Evolutionary conservation across 352 stramenopile species (phyloP), one percentile per base, ranked within the genome.

Genomic region (Pythium chondricola): DNA sequence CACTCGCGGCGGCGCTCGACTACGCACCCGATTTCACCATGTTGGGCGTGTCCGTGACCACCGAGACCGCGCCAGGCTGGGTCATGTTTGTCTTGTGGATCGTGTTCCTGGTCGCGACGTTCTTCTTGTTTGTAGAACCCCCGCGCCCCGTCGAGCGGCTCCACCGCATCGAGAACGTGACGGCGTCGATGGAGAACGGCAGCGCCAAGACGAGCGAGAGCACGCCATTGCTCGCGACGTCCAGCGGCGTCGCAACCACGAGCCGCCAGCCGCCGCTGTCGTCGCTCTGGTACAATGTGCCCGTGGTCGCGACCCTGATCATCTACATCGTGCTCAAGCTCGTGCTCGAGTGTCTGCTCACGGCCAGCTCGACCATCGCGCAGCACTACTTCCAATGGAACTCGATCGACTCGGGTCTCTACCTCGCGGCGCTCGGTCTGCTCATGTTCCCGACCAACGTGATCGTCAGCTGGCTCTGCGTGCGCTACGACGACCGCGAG

Each of bases 291-390:
- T 47, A 57, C 25, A 93, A 93, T 48, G 69, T 90, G 3, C 81
- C 81, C 0, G 81, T 93, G 9, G 72, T 93, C 27, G 74, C 67
- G 16, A 81, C 78, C 42, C 72, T 93, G 17, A 58, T 85, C 35
- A 85, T 97, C 43, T 95, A 97, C 55, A 85, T 96, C 58, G 68
- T 97, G 48, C 74, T 97, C 33, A 97, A 97, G 69, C 65, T 94
- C 45, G 80, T 96, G 35, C 63, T 95, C 26, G 91, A 97, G 63
- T 88, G 82, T 39, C 58, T 97, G 17, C 81, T 95, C 42, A 96
- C 84, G 36, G 69, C 74, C 22, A 85, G 65, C 27, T 89, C 87
- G 49, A 85, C 77, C 10, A 87, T 91, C 36, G 72, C 93, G 2
- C 85, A 93, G 58, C 87, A 80, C 31, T 94, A 97, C 54, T 97